These are phyloP conservation scores for Cymbopogon citratus DNA, from an alignment of 176 grass and related monocot species.

Conservation along the genomic window DNA sequence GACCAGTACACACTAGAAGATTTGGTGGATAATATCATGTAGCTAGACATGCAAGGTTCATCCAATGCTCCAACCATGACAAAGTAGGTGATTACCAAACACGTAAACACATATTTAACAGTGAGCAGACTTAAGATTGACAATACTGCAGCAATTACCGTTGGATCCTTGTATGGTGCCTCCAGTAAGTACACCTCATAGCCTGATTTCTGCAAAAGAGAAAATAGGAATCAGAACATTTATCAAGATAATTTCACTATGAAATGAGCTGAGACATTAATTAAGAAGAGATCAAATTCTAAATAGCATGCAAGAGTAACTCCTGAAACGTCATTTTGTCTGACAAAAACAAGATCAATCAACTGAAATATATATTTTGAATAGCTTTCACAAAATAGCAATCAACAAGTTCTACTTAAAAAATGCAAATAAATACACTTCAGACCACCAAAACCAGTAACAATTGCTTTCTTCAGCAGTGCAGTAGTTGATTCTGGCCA, in stretches of 20 bases:
- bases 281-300: constrained; percentile 6
- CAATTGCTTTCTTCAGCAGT: neutral
- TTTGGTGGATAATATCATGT: neutral
- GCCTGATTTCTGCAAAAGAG: constrained; percentile 60
- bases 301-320: constrained; percentile 12
- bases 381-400: neutral
- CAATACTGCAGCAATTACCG: constrained; percentile 38
- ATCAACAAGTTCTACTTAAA: neutral
- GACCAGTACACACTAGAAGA: neutral
- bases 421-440: neutral
- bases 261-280: neutral
- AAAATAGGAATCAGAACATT: constrained; percentile 27
- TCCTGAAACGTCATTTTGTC: constrained; percentile 15
- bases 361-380: neutral
- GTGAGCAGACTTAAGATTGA: neutral
- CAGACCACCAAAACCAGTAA: neutral
- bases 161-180: constrained; percentile 97
- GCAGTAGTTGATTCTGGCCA: constrained; percentile 9
- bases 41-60: constrained; percentile 10
- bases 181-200: constrained; percentile 98
- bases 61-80: constrained; percentile 1
- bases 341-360: constrained; percentile 1
- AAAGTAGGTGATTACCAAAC: neutral
- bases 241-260: neutral
- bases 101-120: constrained; percentile 16